These are phyloP conservation scores for Vitis rotundifolia DNA, from an alignment of 164 flowering plant genomes.

Conservation along the genomic window DNA sequence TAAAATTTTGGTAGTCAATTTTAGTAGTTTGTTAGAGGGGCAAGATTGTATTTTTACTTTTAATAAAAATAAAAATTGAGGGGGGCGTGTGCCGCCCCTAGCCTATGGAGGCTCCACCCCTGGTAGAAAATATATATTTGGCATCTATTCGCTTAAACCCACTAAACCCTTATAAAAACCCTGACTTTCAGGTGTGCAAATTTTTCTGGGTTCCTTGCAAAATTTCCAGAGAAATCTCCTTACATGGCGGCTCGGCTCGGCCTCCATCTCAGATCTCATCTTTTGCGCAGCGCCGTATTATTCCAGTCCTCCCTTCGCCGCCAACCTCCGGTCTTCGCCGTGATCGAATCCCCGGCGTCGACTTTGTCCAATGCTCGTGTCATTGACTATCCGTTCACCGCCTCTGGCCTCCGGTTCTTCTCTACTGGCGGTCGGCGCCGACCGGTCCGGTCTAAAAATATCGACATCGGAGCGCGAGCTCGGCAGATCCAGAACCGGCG, in stretches of 20 bases:
- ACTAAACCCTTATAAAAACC: too few species aligned
- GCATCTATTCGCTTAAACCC: too few species aligned
- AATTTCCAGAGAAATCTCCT: conserved; percentile 18
- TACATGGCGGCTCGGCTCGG: conserved; percentile 26
- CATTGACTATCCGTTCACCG: conserved; percentile 1
- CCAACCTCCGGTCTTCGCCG: background rate
- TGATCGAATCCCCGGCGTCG: conserved; percentile 8
- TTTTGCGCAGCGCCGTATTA: conserved; percentile 17
- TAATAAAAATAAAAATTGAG: too few species aligned
- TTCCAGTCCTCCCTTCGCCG: background rate
- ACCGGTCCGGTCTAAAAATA: conserved; percentile 35
- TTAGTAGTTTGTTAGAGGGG: too few species aligned
- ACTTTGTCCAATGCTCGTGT: background rate
- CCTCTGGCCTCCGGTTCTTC: conserved; percentile 36
- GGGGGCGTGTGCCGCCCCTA: too few species aligned
- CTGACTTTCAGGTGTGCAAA: too few species aligned
- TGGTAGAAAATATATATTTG: too few species aligned
- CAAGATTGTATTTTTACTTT: too few species aligned
- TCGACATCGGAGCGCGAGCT: conserved; percentile 82
- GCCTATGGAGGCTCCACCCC: too few species aligned
- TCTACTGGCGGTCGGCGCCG: conserved; percentile 48
- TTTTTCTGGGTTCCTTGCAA: too few species aligned
- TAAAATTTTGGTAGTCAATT: too few species aligned
- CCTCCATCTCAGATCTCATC: conserved; percentile 25
- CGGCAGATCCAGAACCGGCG: conserved; percentile 84